Evolutionary conservation across 306 rosid genomes (phyloP).

Genomic region (Sicyos baderoa): DNA sequence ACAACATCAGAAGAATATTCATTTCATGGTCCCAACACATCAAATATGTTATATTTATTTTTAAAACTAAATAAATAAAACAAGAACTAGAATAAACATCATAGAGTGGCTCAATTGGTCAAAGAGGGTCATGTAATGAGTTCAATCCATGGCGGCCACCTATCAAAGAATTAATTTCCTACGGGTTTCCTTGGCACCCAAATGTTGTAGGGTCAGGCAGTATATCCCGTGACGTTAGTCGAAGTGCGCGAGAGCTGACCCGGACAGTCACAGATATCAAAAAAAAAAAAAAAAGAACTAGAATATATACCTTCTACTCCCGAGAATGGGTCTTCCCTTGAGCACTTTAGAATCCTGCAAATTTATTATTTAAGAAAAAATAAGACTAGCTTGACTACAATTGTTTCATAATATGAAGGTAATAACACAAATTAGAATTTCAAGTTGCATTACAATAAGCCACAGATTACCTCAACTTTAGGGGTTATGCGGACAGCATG

Average conservation of each 20-base stretch:
- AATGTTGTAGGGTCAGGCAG: too few relatives aligned
- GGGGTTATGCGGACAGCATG: slow-evolving; percentile 24
- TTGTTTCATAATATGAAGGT: too few relatives aligned
- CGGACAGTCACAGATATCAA: too few relatives aligned
- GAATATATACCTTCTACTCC: slow-evolving; percentile 40
- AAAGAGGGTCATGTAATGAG: too few relatives aligned
- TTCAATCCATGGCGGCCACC: too few relatives aligned
- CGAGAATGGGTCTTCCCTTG: slow-evolving; percentile 27
- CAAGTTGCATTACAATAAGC: not conserved
- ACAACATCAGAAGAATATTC: slow-evolving; percentile 9
- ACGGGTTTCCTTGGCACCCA: too few relatives aligned
- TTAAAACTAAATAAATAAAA: not conserved
- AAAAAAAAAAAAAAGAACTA: slow-evolving; percentile 14
- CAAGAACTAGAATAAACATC: slow-evolving; percentile 21
- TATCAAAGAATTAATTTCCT: too few relatives aligned
- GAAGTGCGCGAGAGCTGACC: too few relatives aligned
- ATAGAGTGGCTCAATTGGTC: too few relatives aligned
- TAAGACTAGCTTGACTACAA: not conserved
- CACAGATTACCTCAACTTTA: slow-evolving; percentile 38
- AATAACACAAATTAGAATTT: not conserved
- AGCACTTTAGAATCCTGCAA: slow-evolving; percentile 40
- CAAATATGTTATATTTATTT: slow-evolving; percentile 3
- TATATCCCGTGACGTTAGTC: too few relatives aligned
- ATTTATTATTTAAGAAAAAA: not conserved
- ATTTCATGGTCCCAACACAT: slow-evolving; percentile 23